Base-by-base conservation (phyloP, 2,329 filamentous ascomycete genomes). In the Monilinia laxa region DNA sequence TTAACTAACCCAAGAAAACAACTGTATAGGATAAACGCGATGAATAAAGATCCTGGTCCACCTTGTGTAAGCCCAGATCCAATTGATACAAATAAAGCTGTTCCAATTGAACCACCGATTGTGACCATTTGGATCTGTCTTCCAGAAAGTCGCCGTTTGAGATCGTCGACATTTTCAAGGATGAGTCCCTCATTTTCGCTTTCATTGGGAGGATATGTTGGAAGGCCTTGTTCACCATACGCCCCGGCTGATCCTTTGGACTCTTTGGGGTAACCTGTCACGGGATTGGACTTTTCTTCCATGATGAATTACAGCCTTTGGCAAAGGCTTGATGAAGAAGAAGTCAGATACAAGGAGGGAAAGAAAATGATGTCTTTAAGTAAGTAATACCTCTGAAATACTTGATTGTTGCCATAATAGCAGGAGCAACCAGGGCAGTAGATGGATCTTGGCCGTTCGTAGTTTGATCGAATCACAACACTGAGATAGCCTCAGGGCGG, bases 111-210 rank as follows among this genome's bases (percentile, higher is more conserved):
- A 53, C 80, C 80, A 72, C 80, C 80, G 62, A 82, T 81, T 42
- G 80, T 79, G 69, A 81, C 81, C 80, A 82, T 81, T 73, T 82
- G 80, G 71, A 82, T 77, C 71, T 82, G 80, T 67, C 80, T 77
- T 51, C 78, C 79, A 69, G 80, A 79, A 69, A 82, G 78, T 25
- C 68, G 69, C 59, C 76, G 66, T 63, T 76, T 69, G 56, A 77
- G 69, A 63, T 65, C 71, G 25, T 71, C 70, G n/a, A 68, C 57
- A 66, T 73, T 71, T 54, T 71, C 70, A 20, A 66, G 59, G 42
- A 69, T 20, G 10, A 70, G 4, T 0, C 51, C 68, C 18, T 55
- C 68, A 23, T 63, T 62, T 18, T 56, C 64, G 9, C 56, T 23
- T 10, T 49, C 35, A 45, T 42, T 25, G 38, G 12, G n/a, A 38